These are phyloP conservation scores for Vairimorpha necatrix DNA, from an alignment of 371 early-diverging fungal species.

Conservation along the genomic window DNA sequence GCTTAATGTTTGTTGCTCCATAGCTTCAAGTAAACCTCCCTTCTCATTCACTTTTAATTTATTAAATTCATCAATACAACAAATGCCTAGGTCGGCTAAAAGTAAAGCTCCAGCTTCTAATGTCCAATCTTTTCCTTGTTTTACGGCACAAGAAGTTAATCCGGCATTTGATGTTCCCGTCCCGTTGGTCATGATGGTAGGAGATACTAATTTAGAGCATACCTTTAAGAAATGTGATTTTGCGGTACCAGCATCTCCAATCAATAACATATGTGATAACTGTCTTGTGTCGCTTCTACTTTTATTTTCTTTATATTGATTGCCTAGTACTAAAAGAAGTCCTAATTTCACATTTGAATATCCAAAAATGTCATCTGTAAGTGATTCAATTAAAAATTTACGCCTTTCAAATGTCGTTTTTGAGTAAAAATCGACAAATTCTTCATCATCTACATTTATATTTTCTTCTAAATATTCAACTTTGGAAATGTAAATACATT, in stretches of 20 bases:
- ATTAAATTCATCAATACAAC: slow-evolving; percentile 98
- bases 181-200: slow-evolving; percentile 59
- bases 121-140: slow-evolving; percentile 63
- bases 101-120: slow-evolving; percentile 94
- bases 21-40: slow-evolving; percentile 63
- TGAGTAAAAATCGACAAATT: slow-evolving; percentile 4
- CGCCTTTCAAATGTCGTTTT: slow-evolving; percentile 34
- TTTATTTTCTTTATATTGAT: slow-evolving; percentile 27
- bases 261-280: slow-evolving; percentile 58
- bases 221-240: slow-evolving; percentile 58
- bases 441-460: not conserved
- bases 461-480: slow-evolving; percentile 18
- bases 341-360: slow-evolving; percentile 53
- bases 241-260: slow-evolving; percentile 63
- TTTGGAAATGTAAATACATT: slow-evolving; percentile 41
- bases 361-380: slow-evolving; percentile 55
- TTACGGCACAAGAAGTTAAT: slow-evolving; percentile 63
- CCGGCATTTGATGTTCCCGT: slow-evolving; percentile 63
- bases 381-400: slow-evolving; percentile 42
- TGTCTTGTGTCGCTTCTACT: slow-evolving; percentile 17
- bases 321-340: slow-evolving; percentile 50
- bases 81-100: slow-evolving; percentile 90
- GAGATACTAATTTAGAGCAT: slow-evolving; percentile 47
- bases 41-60: slow-evolving; percentile 60
- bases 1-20: slow-evolving; percentile 66